Evolutionary conservation across 1,139 yeast species (phyloP).

Genomic region (Meyerozyma guilliermondii): DNA sequence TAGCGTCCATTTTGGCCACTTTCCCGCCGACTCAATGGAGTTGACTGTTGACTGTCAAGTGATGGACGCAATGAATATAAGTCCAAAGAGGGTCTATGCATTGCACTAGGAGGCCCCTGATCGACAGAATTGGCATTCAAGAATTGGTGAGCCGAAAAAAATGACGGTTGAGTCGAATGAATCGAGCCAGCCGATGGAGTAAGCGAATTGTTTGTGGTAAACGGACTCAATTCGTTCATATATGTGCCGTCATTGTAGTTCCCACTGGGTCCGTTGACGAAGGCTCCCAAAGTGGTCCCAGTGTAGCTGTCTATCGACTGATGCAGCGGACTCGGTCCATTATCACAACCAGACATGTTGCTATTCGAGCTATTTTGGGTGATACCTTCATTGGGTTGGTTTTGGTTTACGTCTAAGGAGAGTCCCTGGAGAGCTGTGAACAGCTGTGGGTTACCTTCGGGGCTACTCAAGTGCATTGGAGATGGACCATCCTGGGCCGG

Average conservation of each 20-base stretch:
- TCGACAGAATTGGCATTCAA: constrained; percentile 36
- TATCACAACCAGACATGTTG: not conserved
- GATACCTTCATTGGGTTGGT: not conserved
- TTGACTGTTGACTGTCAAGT: constrained; percentile 22
- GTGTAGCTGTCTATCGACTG: constrained; percentile 3
- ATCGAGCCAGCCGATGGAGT: constrained; percentile 39
- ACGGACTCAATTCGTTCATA: constrained; percentile 32
- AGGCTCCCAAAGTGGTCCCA: not conserved
- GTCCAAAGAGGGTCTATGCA: constrained; percentile 34
- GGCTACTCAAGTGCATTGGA: not conserved
- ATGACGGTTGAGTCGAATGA: constrained; percentile 43
- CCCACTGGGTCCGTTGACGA: not conserved
- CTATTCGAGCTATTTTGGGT: not conserved
- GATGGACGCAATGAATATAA: constrained; percentile 24
- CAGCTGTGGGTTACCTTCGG: not conserved
- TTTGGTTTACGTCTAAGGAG: not conserved
- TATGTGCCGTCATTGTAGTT: not conserved
- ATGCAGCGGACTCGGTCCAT: constrained; percentile 2
- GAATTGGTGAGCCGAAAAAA: constrained; percentile 43
- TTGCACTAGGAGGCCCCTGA: constrained; percentile 24
- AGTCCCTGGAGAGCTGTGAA: not conserved
- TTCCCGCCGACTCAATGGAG: constrained; percentile 10
- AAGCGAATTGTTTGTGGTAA: constrained; percentile 42
- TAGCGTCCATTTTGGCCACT: constrained; percentile 21
- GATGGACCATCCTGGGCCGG: not conserved